Base-by-base conservation (phyloP, 2,329 filamentous ascomycete species). In the Geosmithia morbida region DNA sequence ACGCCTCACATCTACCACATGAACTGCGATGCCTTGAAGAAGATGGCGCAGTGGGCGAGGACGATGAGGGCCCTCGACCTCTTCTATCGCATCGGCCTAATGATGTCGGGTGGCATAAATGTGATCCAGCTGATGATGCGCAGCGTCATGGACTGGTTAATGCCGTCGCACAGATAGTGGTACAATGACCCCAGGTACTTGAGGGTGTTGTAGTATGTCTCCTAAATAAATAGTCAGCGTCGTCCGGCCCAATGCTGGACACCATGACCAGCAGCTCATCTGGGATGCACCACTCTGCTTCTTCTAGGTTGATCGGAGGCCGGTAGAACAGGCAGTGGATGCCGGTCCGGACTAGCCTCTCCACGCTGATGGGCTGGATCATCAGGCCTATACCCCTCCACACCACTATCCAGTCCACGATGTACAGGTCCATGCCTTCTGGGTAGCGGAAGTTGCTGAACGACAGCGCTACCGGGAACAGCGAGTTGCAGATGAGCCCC, bases 381-480 rank as follows among this genome's bases (percentile, higher is more conserved):
- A 77, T 71, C 16, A 72, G 56, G 29, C 70, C 65, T 22, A 66
- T 76, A 10, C 74, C 74, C 10, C 67, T 63, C 73, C 74, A 79
- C 13, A 78, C 63, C 2, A 68, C 53, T 59, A 77, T 71, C 74
- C 75, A 79, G 54, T 77, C 68, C 43, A 77, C 56, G 29, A 77
- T 67, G 53, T 70, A 75, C 2, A 77, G 62, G 2, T 66, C 64
- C 43, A 61, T 64, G 17, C 58, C 57, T 44, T 69, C 62, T 0
- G 61, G 56, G n/a, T 74, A 69, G 3, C 72, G 66, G 54, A 78
- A 77, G 46, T 61, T 61, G 47, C 74, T 64, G 5, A 71, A 71
- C 10, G 71, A 69, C 5, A 77, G 59, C 6, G 66, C 72, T 22
- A 68, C 69, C 49, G 76, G 64, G 16, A 79, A 56, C 7, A 78